These are phyloP conservation scores for Kingdonia uniflora DNA, from an alignment of 164 flowering plant species.

Conservation along the genomic window DNA sequence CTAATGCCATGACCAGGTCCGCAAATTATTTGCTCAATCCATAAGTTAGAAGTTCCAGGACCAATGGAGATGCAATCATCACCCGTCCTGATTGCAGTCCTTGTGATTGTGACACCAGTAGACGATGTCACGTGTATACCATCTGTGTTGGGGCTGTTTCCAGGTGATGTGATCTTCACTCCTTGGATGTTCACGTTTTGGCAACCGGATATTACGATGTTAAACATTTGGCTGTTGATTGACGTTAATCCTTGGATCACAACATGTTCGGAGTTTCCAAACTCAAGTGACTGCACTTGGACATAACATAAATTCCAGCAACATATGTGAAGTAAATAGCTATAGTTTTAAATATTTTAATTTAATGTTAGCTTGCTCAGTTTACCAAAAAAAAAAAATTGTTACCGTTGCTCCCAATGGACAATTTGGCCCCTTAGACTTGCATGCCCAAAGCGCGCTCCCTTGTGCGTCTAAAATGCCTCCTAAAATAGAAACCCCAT, in stretches of 20 bases:
- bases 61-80: slow-evolving; percentile 16
- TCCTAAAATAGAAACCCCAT: slow-evolving; percentile 29
- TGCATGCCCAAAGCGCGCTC: slow-evolving; percentile 40
- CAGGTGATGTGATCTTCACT: slow-evolving; percentile 4
- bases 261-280: slow-evolving; percentile 17
- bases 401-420: slow-evolving; percentile 44
- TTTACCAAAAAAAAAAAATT: no score
- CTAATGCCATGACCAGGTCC: slow-evolving; percentile 18
- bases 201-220: slow-evolving; percentile 26
- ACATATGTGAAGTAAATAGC: no score
- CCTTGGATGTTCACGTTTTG: slow-evolving; percentile 17
- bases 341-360: no score
- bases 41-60: slow-evolving; percentile 10
- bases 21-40: slow-evolving; percentile 9
- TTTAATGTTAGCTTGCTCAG: no score
- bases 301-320: no score
- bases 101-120: slow-evolving; percentile 6
- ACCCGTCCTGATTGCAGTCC: slow-evolving; percentile 8
- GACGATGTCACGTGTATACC: slow-evolving; percentile 9
- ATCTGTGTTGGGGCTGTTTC: slow-evolving; percentile 13
- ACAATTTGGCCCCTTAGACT: slow-evolving; percentile 22
- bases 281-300: slow-evolving; percentile 14
- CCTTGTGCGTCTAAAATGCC: slow-evolving; percentile 49
- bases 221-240: slow-evolving; percentile 32
- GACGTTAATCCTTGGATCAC: slow-evolving; percentile 29